Base-by-base conservation (phyloP, 2,329 filamentous ascomycete species). In the Colletotrichum simmondsii region DNA sequence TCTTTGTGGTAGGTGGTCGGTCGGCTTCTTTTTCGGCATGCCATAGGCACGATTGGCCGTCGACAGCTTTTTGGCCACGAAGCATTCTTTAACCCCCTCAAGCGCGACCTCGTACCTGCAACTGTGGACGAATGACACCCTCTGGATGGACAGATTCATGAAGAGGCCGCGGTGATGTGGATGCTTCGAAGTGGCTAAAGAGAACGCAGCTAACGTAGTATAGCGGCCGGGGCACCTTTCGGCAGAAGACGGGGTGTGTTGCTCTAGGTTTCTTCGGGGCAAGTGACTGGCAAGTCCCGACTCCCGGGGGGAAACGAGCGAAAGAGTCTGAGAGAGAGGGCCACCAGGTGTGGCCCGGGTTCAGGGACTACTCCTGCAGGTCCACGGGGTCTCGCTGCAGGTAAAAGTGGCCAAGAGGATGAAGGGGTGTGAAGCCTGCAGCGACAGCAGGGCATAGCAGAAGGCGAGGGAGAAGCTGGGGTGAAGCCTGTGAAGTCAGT, bases 291-390 rank as follows among this genome's bases (percentile, higher is more conserved):
- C 63, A 67, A 66, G 57, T 67, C 19, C 57, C 63, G 56, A 67
- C 37, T 42, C 37, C 37, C 37, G 37, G 42, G 12, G 57, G 54
- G 32, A 22, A 30, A 52, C 22, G 37, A 70, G 54, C 22, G 16
- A 64, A 6, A 42, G 37, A 42, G 37, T 16, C 37, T 8, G 5
- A 16, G 2, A 42, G 66, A 42, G 66, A 22, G 32, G 35, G 16
- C 53, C 63, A 30, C 28, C 58, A n/a, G 52, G 37, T 57, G 58
- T 63, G 64, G 69, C 58, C 30, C 46, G 26, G 26, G 53, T 56
- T n/a, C 66, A 65, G 70, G 53, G 60, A 72, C 46, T 46, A 46
- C 32, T 71, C 52, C 71, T 73, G 67, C 71, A 73, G 71, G 71
- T 61, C 53, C 71, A 66, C 54, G 61, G 56, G 58, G 56, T 35